Base-by-base conservation (phyloP, 441 rosid species). In the Melastoma candidum region DNA sequence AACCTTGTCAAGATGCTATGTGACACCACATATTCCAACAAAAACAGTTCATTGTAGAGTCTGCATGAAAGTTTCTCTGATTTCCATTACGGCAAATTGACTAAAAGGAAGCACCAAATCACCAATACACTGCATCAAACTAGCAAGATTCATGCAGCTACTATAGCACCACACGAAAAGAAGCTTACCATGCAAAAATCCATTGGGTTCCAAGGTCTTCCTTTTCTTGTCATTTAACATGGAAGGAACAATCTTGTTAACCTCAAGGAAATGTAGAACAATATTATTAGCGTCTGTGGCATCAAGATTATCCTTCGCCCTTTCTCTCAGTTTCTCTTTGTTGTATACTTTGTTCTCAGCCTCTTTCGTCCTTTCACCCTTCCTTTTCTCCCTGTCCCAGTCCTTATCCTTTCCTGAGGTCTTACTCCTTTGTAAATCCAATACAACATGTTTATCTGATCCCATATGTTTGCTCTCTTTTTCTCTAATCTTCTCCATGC, bases 141-240 rank as follows among this genome's bases (percentile, higher is more conserved):
- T 44, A 32, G 26, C 51, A 49, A 26, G 47, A 26, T 36, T 36
- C 41, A 36, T 6, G 41, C 41, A 36, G 41, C 7, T 3, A 36
- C 41, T 36, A 9, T 36, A 36, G 41, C 41, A 36, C 41, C 41
- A 36, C 8, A 36, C 8, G 53, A 58, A 56, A 32, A 17, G 56
- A 51, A 61, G 66, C 81, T 68, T 68, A 77, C 81, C 76, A 66
- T 66, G 74, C 46, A 59, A 13, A 60, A 70, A 60, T 51, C 78
- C 81, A 59, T 77, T 77, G 51, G 67, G 66, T 45, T 66, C 74
- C 1, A 51, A 36, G 32, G 59, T 78, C 73, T 73, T 77, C 41
- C 81, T 63, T 51, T 77, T 77, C 67, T 63, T 61, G 50, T 25
- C 51, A 68, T 63, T 69, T 51, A 41, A 68, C 60, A 62, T 70